Evolutionary conservation across 495 filamentous ascomycete species (phyloP).

Genomic region (Penicillium daleae): DNA sequence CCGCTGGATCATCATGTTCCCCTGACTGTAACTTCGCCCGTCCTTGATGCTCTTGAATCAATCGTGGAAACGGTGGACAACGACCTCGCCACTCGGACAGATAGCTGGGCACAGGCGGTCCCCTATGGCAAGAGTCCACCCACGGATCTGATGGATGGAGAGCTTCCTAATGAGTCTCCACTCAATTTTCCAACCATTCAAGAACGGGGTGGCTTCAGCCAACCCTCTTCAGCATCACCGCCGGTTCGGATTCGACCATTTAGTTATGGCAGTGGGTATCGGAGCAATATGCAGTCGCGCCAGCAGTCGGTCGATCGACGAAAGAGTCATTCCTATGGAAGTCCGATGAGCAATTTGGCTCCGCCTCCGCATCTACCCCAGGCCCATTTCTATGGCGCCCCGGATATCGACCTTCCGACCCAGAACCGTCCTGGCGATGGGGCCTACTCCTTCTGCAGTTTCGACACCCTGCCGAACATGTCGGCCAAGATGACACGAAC

Average conservation of each 20-base stretch:
- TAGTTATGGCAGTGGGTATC: constrained; percentile 49
- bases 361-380: constrained; percentile 83
- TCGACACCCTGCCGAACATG: constrained; percentile 65
- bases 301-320: constrained; percentile 47
- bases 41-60: constrained; percentile 47
- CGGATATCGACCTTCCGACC: constrained; percentile 52
- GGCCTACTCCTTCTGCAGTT: constrained; percentile 76
- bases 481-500: constrained; percentile 51
- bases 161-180: constrained; percentile 48
- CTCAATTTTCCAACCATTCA: constrained; percentile 43
- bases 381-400: constrained; percentile 67
- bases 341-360: constrained; percentile 52
- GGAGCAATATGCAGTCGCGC: constrained; percentile 40
- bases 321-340: constrained; percentile 51
- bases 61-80: constrained; percentile 36
- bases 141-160: constrained; percentile 46
- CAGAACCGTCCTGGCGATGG: constrained; percentile 51
- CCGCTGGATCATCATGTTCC: constrained; percentile 30
- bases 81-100: constrained; percentile 44
- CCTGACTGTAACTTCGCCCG: constrained; percentile 45
- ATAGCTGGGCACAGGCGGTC: constrained; percentile 54
- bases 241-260: constrained; percentile 48
- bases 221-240: constrained; percentile 55
- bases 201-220: constrained; percentile 50
- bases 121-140: constrained; percentile 56